Base-by-base conservation (phyloP, 2,329 filamentous ascomycete genomes). In the Calonectria multiphialidica region DNA sequence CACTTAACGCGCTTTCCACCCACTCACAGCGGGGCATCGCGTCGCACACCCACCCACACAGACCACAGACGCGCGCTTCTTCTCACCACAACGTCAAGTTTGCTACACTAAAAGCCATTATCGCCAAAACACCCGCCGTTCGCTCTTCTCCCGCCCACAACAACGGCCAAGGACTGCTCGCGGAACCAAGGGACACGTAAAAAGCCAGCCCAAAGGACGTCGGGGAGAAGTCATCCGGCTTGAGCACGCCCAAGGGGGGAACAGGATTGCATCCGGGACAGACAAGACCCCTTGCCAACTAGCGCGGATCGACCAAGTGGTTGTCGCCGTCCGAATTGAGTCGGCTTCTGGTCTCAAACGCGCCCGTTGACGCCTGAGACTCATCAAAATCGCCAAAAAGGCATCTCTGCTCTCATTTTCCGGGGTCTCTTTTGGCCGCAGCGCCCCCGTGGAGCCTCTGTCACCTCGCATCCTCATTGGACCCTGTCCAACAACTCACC, bases 1-100 rank as follows among this genome's bases (percentile, higher is more conserved):
- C 77, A 80, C 79, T 80, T 80, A 76, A 80, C 78, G 79, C 79
- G 79, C 73, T 68, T 66, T 67, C 66, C 57, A 40, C n/a, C 76
- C 75, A 76, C 68, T 75, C 68, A 71, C 68, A 75, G 79, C 76
- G 76, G 76, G 78, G 75, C 74, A 75, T 74, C 77, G 79, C 77
- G 79, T 78, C 76, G 66, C 70, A 72, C 69, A 76, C 62, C 75
- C 73, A 77, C 72, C 47, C 50, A 66, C 45, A 65, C 62, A 40
- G 37, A 62, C 69, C 59, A 45, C 71, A 74, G 68, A 73, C 73
- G 67, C 74, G 68, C 76, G 76, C 72, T 75, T 76, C 73, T 75
- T 53, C 49, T 70, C 72, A 78, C 74, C 42, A 12, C 65, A 71
- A 49, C 47, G 50, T 67, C 66, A 62, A 45, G 40, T 45, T 33